phyloP scores from a whole-genome alignment of 345 rosid genomes.

The Firmiana major region DNA sequence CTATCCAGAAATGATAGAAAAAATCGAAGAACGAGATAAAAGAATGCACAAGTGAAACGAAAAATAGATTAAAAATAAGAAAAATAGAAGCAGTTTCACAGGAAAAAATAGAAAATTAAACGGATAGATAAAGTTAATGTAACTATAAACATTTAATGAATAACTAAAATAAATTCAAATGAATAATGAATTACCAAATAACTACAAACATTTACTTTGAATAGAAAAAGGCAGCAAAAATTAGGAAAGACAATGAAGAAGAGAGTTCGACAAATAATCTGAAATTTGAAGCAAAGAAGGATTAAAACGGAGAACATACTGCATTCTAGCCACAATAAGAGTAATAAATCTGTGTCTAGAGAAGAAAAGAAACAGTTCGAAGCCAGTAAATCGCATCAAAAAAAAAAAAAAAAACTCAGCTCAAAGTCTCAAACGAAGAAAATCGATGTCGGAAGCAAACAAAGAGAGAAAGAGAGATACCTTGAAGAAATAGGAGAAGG shows the following conservation, averaged over 20 bases:
- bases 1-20: background rate
- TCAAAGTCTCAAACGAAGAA: background rate
- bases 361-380: background rate
- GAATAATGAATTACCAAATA: background rate
- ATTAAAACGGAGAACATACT: background rate
- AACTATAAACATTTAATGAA: background rate
- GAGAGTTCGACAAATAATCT: background rate
- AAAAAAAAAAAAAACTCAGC: background rate
- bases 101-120: background rate
- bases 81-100: background rate
- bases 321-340: background rate
- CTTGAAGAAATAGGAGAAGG: constrained; percentile 81
- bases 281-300: background rate
- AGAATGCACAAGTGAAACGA: background rate
- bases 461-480: constrained; percentile 26
- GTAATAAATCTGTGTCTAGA: background rate
- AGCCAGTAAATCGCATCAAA: background rate
- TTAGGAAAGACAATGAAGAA: background rate
- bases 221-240: background rate
- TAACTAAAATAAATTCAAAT: background rate
- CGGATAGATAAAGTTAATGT: background rate
- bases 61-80: background rate
- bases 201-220: no score
- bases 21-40: background rate
- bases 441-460: background rate